Evolutionary conservation across 306 rosid genomes (phyloP), one percentile per base, ranked within the genome.

Genomic region (Sphenostylis stenocarpa): DNA sequence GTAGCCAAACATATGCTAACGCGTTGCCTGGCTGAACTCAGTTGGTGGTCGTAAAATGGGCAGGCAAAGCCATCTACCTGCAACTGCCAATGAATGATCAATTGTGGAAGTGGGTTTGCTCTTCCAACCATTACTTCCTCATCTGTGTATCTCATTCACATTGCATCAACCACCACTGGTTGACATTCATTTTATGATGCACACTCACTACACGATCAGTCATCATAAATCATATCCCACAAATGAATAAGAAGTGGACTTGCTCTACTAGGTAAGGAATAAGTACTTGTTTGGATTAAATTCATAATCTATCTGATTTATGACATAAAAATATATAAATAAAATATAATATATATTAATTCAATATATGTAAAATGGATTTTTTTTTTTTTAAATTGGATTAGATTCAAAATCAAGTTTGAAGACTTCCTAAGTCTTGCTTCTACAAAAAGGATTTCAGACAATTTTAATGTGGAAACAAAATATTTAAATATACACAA

Each of bases 41-140:
- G 31, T 53, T 43, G 14, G 65, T 43, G 14, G 65, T 4, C 52
- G 45, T 48, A 82, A 38, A 23, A 61, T 44, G 77, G 57, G 64
- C 28, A 52, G 61, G 76, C 76, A 34, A 56, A 58, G 39, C 60
- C 80, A 20, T 20, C 38, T 13, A 48, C 67, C 23, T 44, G 47
- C 66, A 8, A 31, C 14, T 56, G 15, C 3, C 63, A 41, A 31
- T 69, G 17, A 21, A 57, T 48, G 43, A 77, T 38, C 39, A 17
- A 49, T 34, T 44, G 10, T 23, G 26, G 17, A 70, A 62, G 5
- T 31, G 48, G 21, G 62, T 56, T 56, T 77, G 7, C 44, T 66
- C 67, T 57, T 57, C 55, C 72, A 41, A 33, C 47, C 47, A 61
- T 26, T 47, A 19, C 36, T 45, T 77, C 39, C 47, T 43, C 48